Percentiles rank a stretch among this genome's conserved stretches.
These are phyloP conservation scores for Penicillium macrosclerotiorum DNA, from an alignment of 495 filamentous ascomycete genomes.

Conservation along the genomic window DNA sequence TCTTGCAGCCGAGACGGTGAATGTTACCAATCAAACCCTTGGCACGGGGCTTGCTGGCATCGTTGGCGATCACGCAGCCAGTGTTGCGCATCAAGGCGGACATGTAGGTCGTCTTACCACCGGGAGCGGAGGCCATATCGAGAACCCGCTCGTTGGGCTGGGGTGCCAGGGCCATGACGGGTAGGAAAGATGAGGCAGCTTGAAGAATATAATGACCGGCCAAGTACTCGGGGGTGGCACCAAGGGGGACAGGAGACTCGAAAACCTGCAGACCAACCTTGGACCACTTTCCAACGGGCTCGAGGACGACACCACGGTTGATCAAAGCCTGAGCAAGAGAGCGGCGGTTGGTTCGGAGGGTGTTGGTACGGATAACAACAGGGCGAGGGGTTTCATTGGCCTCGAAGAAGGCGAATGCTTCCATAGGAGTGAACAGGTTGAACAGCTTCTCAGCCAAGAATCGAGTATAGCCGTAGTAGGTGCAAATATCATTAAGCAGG, in stretches of 20 bases:
- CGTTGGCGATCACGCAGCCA: constrained; percentile 92
- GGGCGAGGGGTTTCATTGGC: constrained; percentile 92
- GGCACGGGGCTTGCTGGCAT: constrained; percentile 86
- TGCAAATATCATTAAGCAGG: constrained; percentile 87
- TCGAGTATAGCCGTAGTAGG: constrained; percentile 85
- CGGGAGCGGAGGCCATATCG: constrained; percentile 96
- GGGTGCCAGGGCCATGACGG: constrained; percentile 94
- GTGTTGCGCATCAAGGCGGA: constrained; percentile 98
- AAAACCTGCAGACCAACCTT: constrained; percentile 97
- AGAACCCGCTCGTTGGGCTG: constrained; percentile 89
- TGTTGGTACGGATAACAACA: constrained; percentile 89
- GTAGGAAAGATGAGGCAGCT: constrained; percentile 94
- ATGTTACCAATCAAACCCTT: constrained; percentile 99
- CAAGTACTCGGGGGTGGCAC: constrained; percentile 95
- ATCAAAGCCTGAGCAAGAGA: constrained; percentile 92
- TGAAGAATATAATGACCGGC: constrained; percentile 97
- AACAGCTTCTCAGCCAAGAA: constrained; percentile 85
- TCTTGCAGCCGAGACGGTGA: constrained; percentile 89
- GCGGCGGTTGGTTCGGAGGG: constrained; percentile 85
- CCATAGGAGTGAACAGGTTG: constrained; percentile 86
- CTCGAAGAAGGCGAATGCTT: constrained; percentile 98
- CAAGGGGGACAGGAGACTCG: constrained; percentile 89
- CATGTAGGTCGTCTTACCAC: constrained; percentile 96
- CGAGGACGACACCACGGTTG: constrained; percentile 93
- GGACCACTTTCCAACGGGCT: constrained; percentile 97